Conservation (phyloP, 768 basidiomycete species). For the Cystofilobasidium capitatum region DNA sequence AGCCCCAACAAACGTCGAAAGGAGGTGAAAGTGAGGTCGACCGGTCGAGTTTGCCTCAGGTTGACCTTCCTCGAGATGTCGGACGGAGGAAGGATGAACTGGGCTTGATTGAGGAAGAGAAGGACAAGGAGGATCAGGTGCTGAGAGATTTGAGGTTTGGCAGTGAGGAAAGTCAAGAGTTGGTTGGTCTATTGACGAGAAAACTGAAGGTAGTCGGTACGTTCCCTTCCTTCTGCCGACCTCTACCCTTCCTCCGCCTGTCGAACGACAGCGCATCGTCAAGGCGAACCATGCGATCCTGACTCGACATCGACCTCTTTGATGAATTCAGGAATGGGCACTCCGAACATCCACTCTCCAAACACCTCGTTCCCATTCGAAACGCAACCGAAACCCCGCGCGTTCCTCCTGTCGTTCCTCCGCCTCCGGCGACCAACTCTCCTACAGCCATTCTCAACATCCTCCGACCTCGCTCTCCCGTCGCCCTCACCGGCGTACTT, state of each 20-base stretch:
- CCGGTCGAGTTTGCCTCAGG: too few relatives aligned
- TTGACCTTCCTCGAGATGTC: too few relatives aligned
- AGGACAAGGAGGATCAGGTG: background rate
- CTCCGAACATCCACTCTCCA: background rate
- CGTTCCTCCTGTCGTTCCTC: background rate
- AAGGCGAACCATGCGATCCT: background rate
- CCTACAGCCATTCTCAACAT: background rate
- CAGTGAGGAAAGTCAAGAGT: background rate
- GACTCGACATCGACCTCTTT: too few relatives aligned
- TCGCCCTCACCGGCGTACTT: background rate
- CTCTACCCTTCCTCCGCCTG: background rate
- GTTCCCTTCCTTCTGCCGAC: background rate
- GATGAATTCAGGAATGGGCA: background rate
- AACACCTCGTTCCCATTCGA: background rate
- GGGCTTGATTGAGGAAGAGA: background rate
- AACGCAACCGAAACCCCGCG: background rate
- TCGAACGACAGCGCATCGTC: background rate
- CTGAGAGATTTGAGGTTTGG: background rate
- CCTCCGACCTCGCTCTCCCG: conserved; percentile 3
- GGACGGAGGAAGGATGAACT: too few relatives aligned
- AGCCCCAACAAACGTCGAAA: too few relatives aligned
- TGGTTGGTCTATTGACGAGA: background rate
- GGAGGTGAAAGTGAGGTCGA: too few relatives aligned
- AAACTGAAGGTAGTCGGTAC: background rate
- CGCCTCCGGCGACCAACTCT: background rate